These are phyloP conservation scores for Candida coleopterorum DNA, from an alignment of 805 yeast genomes.

Conservation along the genomic window DNA sequence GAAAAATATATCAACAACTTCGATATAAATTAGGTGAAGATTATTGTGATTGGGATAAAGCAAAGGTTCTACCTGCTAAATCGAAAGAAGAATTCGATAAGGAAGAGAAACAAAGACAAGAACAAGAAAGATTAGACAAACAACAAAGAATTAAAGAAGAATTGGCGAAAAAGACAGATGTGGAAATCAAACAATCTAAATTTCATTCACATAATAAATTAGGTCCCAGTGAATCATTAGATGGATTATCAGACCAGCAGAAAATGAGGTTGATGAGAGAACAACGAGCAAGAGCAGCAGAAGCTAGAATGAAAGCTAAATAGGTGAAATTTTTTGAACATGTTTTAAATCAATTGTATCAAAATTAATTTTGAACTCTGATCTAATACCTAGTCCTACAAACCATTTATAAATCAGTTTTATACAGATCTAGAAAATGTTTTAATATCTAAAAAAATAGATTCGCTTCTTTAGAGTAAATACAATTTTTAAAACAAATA, in stretches of 20 bases:
- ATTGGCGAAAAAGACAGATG: slow-evolving; percentile 38
- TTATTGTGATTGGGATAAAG: slow-evolving; percentile 62
- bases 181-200: slow-evolving; percentile 32
- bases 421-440: no score
- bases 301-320: slow-evolving; percentile 68
- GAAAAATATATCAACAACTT: slow-evolving; percentile 60
- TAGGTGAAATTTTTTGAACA: no score
- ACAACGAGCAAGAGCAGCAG: slow-evolving; percentile 94
- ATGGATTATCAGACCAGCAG: slow-evolving; percentile 70
- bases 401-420: no score
- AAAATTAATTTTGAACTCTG: no score
- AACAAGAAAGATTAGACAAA: slow-evolving; percentile 34
- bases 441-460: no score
- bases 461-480: no score
- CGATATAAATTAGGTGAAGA: slow-evolving; percentile 66
- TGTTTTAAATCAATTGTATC: no score
- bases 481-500: no score
- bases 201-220: slow-evolving; percentile 12
- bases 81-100: slow-evolving; percentile 53
- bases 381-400: no score
- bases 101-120: slow-evolving; percentile 30
- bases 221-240: slow-evolving; percentile 43
- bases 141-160: slow-evolving; percentile 40
- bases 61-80: slow-evolving; percentile 59
- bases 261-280: slow-evolving; percentile 81